Evolutionary conservation across 805 yeast species (phyloP), one percentile per base, ranked within the genome.

Genomic region (Nakazawaea pomicola): DNA sequence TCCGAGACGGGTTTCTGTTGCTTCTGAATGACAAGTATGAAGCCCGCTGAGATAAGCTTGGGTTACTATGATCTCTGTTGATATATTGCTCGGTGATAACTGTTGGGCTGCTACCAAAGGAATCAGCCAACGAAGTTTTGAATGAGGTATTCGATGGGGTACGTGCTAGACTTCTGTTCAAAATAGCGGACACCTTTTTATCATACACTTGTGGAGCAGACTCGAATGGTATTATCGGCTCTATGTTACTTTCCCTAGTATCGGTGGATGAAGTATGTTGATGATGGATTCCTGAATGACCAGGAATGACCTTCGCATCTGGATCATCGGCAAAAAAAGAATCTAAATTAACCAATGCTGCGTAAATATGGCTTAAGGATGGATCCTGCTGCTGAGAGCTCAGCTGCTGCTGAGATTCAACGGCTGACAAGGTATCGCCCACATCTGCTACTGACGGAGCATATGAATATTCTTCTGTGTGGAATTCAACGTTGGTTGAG

Each of bases 291-390:
- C 49, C 51, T 18, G 28, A 11, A 16, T 24, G 31, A 9, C 16
- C 36, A 18, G 37, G 36, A 23, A 18, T 29, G 24, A 27, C 31
- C 25, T n/a, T 27, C 27, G 14, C 29, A n/a, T 43, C 54, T 23
- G 68, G 59, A 30, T 78, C 83, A 43, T 80, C 83, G 0, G 95
- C 84, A 61, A 89, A 89, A 55, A 89, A 89, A 8, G 91, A 82
- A 54, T 89, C 96, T 50, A 89, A 69, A 50, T 87, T 89, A 53
- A 89, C 96, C 48, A 89, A 67, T 10, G 93, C 93, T 1, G 95
- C 95, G 81, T 95, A 83, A 85, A 89, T 87, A 54, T 88, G 83
- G 53, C 90, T 84, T 51, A 89, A 68, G 0, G 95, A 82, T 0
- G 83, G 86, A 43, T 82, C 88, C 27, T 72, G 78, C 40, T 77